Evolutionary conservation across 805 yeast species (phyloP), one percentile per base, ranked within the genome.

Genomic region (Ogataea ganodermae): DNA sequence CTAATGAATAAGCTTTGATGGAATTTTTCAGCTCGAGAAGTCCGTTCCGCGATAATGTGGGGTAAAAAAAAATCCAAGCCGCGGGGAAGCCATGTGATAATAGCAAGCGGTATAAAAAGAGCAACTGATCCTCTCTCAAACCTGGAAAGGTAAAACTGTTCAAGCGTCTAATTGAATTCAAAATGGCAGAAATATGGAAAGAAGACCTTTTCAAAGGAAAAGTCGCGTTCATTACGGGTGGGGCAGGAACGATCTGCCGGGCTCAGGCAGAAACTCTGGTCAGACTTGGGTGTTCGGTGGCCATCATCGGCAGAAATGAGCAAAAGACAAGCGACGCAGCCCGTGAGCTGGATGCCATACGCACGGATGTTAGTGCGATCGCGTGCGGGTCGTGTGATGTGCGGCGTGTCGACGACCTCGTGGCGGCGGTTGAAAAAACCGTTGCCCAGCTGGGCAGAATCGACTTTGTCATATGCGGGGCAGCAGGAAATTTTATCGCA

Each of bases 211-310:
- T 90, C 71, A 75, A 81, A 48, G 95, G 86, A 12, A 90, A 90
- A 65, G 96, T 89, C 2, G 94, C 82, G 4, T 86, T 91, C 56
- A 88, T 89, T 44, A 92, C 98, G 1, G 98, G 98, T 5, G 97
- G 97, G 12, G 94, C 97, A 2, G 97, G 97, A 10, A 82, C 96
- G n/a, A 91, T 92, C 46, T 91, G 97, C 66, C 73, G 94, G 40
- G 92, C 86, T 5, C 97, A 91, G 66, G 80, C 86, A 0, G 96
- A 88, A 63, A 96, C 96, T 0, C 54, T 92, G 68, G 85, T 89
- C 2, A 68, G 80, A 14, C 70, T 92, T 9, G 98, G 98, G 4
- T 94, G 96, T 45, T 74, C 88, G 60, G 96, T 95, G 13, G 87
- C 87, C 4, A 85, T 92, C 36, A 66, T 92, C 23, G 97, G 98